Evolutionary conservation across 75 land plant genomes (phyloP).

Genomic region (Picea glauca): DNA sequence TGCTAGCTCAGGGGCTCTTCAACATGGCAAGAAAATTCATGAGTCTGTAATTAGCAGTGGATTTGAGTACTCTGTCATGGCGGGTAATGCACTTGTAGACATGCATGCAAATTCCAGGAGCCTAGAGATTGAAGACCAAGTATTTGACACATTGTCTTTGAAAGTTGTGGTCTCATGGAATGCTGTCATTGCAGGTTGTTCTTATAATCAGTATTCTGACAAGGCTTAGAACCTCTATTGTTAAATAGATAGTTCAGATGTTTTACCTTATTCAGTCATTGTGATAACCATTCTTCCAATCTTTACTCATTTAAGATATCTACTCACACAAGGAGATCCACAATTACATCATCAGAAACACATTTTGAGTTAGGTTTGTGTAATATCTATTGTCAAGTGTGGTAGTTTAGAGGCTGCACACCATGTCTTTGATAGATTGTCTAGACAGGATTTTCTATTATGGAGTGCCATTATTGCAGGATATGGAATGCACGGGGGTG

Average conservation of each 20-base stretch:
- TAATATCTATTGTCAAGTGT: conserved; percentile 54
- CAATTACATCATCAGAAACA: conserved; percentile 27
- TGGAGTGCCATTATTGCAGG: conserved; percentile 51
- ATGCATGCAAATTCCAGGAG: conserved; percentile 12
- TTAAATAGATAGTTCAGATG: conserved; percentile 4
- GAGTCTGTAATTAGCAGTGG: too few species aligned
- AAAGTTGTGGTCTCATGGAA: conserved; percentile 14
- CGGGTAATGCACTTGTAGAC: too few species aligned
- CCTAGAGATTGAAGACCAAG: conserved; percentile 5
- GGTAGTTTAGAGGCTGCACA: conserved; percentile 35
- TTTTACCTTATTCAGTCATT: conserved; percentile 10
- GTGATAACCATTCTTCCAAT: conserved; percentile 28
- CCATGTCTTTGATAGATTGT: conserved; percentile 28
- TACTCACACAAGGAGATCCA: conserved; percentile 50
- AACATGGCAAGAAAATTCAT: too few species aligned
- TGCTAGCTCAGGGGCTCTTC: not conserved
- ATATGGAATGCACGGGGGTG: conserved; percentile 36
- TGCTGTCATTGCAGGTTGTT: conserved; percentile 8
- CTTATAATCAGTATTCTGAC: not conserved
- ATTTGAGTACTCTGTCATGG: too few species aligned
- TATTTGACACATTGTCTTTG: conserved; percentile 8
- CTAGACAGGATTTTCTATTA: conserved; percentile 28
- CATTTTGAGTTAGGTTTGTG: conserved; percentile 17
- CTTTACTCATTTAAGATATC: conserved; percentile 30
- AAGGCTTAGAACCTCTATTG: not conserved